Evolutionary conservation across 495 filamentous ascomycete genomes (phyloP).

Genomic region (Penicillium paradoxum): DNA sequence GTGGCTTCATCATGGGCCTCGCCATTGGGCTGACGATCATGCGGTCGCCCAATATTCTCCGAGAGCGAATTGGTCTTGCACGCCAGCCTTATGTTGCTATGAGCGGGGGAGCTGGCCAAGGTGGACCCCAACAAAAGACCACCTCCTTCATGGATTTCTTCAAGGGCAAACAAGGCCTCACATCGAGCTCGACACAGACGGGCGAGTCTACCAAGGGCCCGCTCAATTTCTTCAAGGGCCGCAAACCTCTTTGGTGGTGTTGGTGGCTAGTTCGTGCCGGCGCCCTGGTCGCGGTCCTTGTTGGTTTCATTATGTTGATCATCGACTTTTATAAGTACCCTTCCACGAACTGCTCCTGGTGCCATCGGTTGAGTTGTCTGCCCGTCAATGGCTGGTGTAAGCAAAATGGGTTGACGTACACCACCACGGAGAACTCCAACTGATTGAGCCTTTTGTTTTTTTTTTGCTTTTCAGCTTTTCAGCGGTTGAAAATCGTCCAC

Average conservation of each 20-base stretch:
- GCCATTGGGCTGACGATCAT: conserved; percentile 80
- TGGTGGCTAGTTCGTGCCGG: conserved; percentile 90
- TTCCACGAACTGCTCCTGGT: conserved; percentile 75
- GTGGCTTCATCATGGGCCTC: conserved; percentile 90
- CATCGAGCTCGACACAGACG: conserved; percentile 6
- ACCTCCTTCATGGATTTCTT: conserved; percentile 31
- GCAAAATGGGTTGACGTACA: conserved; percentile 48
- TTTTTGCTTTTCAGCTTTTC: too few relatives aligned
- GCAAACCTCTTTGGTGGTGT: conserved; percentile 91
- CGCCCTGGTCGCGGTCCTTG: conserved; percentile 68
- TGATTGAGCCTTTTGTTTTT: conserved; percentile 1
- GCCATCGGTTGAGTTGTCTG: conserved; percentile 88
- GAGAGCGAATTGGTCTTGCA: conserved; percentile 62
- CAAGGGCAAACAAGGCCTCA: conserved; percentile 33
- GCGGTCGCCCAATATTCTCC: conserved; percentile 76
- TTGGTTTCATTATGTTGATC: conserved; percentile 79
- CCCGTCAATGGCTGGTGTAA: conserved; percentile 77
- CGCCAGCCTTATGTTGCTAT: conserved; percentile 66
- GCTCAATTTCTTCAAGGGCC: conserved; percentile 80
- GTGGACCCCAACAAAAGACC: conserved; percentile 21
- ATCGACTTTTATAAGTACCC: conserved; percentile 83
- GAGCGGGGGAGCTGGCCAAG: conserved; percentile 32
- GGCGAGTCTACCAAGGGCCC: conserved; percentile 54
- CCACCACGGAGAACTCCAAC: conserved; percentile 5
- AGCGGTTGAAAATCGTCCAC: not conserved